A percentile compares a stretch with the other conserved stretches of the same genome.
Evolutionary conservation across 192 early-diverging fungal species (phyloP).

Genomic region (Entophlyctis luteolus): DNA sequence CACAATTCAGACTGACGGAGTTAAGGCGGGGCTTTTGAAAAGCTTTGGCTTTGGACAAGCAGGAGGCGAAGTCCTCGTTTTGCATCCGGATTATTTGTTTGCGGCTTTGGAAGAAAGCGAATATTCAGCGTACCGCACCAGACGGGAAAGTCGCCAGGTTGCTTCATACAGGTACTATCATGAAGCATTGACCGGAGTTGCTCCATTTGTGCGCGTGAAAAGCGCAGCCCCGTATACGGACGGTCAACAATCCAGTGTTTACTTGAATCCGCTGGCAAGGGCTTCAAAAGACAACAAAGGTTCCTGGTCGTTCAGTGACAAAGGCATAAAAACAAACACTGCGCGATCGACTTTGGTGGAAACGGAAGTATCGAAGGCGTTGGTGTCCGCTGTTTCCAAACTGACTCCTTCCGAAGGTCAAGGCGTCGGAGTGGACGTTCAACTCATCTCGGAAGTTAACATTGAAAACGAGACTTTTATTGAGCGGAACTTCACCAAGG

Average conservation of each 20-base stretch:
- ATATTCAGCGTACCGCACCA: slow-evolving; percentile 67
- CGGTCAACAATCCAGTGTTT: slow-evolving; percentile 73
- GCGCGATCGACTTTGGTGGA: slow-evolving; percentile 45
- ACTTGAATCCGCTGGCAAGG: slow-evolving; percentile 83
- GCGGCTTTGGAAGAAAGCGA: slow-evolving; percentile 65
- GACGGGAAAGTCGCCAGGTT: slow-evolving; percentile 68
- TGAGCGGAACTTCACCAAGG: slow-evolving; percentile 83
- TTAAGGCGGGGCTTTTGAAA: slow-evolving; percentile 89
- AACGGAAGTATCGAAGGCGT: slow-evolving; percentile 50
- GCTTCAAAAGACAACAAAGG: slow-evolving; percentile 72
- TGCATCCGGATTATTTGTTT: slow-evolving; percentile 85
- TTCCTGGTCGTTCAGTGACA: slow-evolving; percentile 62
- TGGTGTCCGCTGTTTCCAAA: slow-evolving; percentile 37
- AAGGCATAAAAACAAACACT: slow-evolving; percentile 16
- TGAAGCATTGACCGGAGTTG: slow-evolving; percentile 76
- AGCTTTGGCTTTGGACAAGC: slow-evolving; percentile 95
- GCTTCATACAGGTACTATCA: slow-evolving; percentile 87
- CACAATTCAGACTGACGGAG: slow-evolving; percentile 82
- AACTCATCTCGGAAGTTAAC: slow-evolving; percentile 76
- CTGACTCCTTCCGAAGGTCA: slow-evolving; percentile 35
- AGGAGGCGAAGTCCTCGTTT: slow-evolving; percentile 79
- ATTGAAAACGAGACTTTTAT: slow-evolving; percentile 81
- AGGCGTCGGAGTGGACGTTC: slow-evolving; percentile 71
- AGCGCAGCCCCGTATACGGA: slow-evolving; percentile 77
- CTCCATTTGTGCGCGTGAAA: slow-evolving; percentile 84